phyloP scores from a whole-genome alignment of 345 rosid genomes.

The Limnanthes douglasii region DNA sequence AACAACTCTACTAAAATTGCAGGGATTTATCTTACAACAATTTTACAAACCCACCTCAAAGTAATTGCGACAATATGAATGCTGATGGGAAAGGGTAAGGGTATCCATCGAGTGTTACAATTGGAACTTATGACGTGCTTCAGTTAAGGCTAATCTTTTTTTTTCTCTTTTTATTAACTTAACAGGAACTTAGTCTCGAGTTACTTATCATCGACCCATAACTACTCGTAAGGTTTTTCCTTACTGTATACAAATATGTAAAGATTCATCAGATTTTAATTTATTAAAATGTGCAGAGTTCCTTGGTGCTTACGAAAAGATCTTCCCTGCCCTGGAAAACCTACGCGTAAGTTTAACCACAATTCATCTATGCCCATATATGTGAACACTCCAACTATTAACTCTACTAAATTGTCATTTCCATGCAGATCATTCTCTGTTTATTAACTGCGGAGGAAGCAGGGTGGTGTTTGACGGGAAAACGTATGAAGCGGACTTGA shows the following conservation, averaged over 20 bases:
- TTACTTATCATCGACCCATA: conserved; percentile 17
- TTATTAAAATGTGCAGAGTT: conserved; percentile 14
- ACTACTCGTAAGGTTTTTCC: conserved; percentile 41
- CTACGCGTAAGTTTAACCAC: conserved; percentile 51
- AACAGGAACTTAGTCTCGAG: conserved; percentile 66
- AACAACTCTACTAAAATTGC: too few species aligned
- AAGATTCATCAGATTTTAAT: neutral
- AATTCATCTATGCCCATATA: too few species aligned
- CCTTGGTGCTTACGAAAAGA: conserved; percentile 58
- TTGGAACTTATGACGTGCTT: too few species aligned
- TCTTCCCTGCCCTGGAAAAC: conserved; percentile 39
- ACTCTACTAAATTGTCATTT: too few species aligned
- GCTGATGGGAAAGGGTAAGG: conserved; percentile 25
- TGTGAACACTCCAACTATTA: too few species aligned
- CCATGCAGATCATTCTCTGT: conserved; percentile 48
- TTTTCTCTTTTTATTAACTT: conserved; percentile 2
- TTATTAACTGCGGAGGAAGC: conserved; percentile 69
- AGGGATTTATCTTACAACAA: conserved; percentile 90
- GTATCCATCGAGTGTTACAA: too few species aligned
- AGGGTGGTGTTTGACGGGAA: conserved; percentile 7
- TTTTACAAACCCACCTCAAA: conserved; percentile 27
- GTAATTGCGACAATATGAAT: conserved; percentile 28
- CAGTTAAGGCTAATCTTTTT: neutral
- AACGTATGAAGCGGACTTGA: conserved; percentile 34
- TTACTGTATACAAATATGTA: neutral